Conservation (phyloP, 2,329 filamentous ascomycete genomes). For the Diaporthe sp. region DNA sequence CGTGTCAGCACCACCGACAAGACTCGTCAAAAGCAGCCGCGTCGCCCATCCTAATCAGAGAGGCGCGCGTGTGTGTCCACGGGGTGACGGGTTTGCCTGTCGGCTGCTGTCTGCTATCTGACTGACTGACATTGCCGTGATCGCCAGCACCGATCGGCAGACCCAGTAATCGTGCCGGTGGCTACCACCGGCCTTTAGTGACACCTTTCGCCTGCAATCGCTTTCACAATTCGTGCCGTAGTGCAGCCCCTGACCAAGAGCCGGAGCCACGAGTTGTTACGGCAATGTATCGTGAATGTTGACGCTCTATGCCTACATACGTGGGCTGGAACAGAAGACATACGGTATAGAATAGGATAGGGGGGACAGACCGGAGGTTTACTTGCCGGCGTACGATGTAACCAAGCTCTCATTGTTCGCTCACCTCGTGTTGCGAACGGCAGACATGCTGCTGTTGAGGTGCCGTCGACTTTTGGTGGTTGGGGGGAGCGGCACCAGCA, state of each 20-base stretch:
- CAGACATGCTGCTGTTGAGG: background rate
- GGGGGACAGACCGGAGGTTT: background rate
- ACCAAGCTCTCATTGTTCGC: background rate
- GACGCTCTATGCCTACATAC: background rate
- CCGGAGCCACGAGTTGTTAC: background rate
- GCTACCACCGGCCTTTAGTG: conserved; percentile 7
- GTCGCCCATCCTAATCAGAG: background rate
- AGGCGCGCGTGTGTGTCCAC: background rate
- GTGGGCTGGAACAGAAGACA: background rate
- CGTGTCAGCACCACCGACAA: conserved; percentile 19
- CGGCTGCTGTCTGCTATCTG: background rate
- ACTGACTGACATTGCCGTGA: background rate
- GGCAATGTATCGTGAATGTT: background rate
- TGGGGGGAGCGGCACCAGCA: background rate
- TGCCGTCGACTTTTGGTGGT: conserved; percentile 1
- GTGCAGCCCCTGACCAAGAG: background rate
- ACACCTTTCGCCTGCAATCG: background rate
- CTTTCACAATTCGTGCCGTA: background rate
- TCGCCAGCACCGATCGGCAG: conserved; percentile 9
- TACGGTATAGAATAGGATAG: background rate
- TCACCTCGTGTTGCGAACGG: background rate
- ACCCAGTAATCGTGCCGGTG: conserved; percentile 23
- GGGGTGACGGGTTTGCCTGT: background rate
- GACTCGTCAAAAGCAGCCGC: conserved; percentile 2
- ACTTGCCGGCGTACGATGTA: conserved; percentile 19